Base-by-base conservation (phyloP, 768 basidiomycete genomes). In the Suillus ampliporus region DNA sequence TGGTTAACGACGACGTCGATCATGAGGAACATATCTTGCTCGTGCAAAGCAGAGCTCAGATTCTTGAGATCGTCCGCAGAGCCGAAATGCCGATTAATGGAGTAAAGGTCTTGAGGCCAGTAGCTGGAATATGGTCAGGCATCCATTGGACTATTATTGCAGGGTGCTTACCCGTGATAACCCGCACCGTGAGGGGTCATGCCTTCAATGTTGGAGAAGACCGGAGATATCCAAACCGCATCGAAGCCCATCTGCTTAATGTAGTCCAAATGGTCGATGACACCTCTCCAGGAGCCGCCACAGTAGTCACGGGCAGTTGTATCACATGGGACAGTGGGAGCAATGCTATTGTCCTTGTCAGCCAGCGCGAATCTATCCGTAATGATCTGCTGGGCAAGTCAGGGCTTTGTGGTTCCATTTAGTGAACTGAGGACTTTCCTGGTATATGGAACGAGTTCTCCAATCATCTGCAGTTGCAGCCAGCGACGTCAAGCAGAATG, bases 1-100 rank as follows among this genome's bases (percentile, higher is more conserved):
- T 88, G 86, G 67, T 89, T 88, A 64, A 88, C 79, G 65, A 89
- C 87, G 58, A 87, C 72, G 71, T 88, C 87, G 21, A 88, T 72
- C 84, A 88, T 87, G 62, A 88, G 78, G 71, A 78, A 80, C 87
- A 88, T 89, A 47, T 77, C 79, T 21, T 83, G 79, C 2, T 69
- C 65, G 63, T 88, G 87, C 31, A 87, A 70, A 8, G 81, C 81
- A 19, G 73, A 62, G 21, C 78, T 76, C 21, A 87, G 80, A 23
- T 77, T 76, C 58, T 79, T 82, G 53, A 88, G 79, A 67, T 87
- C 86, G 40, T 80, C 76, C 6, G 71, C 72, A 1, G 80, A 76
- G 21, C 87, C 87, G 65, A 87, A 88, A 60, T 84, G 80, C 7
- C 76, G 40, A 72, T 89, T 87, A 57, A 88, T 76, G 9, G 69